phyloP scores from a whole-genome alignment of 179 eudicot genomes.

The Silene coronaria region DNA sequence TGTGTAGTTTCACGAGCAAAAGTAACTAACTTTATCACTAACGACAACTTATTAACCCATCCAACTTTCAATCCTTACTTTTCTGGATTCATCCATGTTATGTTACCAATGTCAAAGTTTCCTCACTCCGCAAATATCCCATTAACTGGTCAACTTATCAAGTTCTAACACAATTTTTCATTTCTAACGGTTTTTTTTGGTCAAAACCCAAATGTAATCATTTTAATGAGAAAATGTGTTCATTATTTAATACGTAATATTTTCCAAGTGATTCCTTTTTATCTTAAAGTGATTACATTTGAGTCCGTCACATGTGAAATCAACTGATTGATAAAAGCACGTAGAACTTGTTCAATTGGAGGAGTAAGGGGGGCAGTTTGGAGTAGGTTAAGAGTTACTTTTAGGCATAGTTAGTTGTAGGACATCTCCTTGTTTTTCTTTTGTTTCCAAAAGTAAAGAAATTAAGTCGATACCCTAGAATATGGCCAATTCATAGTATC shows the following conservation, averaged over 20 bases:
- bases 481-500: no score
- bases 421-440: background rate
- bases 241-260: no score
- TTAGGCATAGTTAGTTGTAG: background rate
- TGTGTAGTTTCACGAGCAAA: background rate
- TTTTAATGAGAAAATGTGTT: no score
- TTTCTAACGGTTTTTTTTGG: no score
- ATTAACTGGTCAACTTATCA: conserved; percentile 12
- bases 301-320: no score
- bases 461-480: background rate
- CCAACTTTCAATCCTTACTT: background rate
- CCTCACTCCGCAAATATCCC: background rate
- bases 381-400: conserved; percentile 12
- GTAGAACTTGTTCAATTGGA: background rate
- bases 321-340: background rate
- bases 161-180: background rate
- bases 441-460: background rate
- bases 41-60: background rate
- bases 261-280: no score
- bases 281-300: no score
- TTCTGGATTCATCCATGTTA: background rate
- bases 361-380: background rate
- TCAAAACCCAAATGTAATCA: no score
- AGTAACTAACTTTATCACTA: background rate
- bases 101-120: background rate